A percentile compares a stretch with the other conserved stretches of the same genome.
Conservation (phyloP, 352 stramenopile species). For the Blastocystis sp. region DNA sequence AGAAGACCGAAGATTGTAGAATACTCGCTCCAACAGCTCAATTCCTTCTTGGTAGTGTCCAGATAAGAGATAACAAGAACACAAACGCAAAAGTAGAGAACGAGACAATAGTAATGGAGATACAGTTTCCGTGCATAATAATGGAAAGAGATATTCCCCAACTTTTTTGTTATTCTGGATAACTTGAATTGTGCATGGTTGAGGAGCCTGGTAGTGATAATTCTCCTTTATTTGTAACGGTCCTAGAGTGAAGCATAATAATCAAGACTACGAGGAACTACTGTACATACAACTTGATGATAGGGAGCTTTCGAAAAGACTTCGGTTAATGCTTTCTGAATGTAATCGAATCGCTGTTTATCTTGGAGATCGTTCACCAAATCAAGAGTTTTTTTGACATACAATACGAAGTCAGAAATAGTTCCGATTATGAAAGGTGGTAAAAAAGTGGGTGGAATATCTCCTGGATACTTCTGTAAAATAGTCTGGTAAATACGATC, state of each 20-base stretch:
- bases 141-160: not conserved
- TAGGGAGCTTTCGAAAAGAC: not conserved
- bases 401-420: not conserved
- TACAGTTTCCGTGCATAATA: not conserved
- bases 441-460: not conserved
- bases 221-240: not conserved
- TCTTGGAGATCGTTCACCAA: not conserved
- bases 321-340: not conserved
- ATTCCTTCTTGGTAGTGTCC: not conserved
- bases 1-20: not conserved
- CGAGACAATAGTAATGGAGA: not conserved
- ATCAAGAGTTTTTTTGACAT: conserved; percentile 46
- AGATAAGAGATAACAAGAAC: not conserved
- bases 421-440: not conserved
- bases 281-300: not conserved
- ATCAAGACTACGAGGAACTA: not conserved
- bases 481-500: conserved; percentile 11
- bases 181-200: not conserved
- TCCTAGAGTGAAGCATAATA: not conserved
- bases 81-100: not conserved
- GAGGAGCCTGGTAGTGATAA: too few species aligned
- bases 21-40: not conserved
- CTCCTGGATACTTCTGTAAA: not conserved
- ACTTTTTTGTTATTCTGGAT: not conserved
- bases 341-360: not conserved